Conservation (phyloP, 768 basidiomycete species). For the Russula sp. region DNA sequence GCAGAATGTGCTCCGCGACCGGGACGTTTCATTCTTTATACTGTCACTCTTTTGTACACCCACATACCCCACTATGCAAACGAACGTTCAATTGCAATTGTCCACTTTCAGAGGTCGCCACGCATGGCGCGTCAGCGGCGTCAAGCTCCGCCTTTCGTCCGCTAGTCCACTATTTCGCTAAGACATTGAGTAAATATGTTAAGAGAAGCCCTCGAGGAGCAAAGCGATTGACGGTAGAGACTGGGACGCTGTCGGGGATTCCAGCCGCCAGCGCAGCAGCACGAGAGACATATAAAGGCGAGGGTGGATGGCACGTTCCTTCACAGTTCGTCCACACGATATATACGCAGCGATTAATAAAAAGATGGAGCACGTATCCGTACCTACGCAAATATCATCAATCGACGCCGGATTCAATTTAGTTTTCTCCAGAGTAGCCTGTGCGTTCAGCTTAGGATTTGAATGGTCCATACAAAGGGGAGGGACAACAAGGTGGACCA, state of each 20-base stretch:
- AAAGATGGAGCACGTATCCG: constrained; percentile 30
- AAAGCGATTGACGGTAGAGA: constrained; percentile 88
- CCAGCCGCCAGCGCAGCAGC: constrained; percentile 88
- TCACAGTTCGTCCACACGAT: constrained; percentile 1
- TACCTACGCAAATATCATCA: constrained; percentile 83
- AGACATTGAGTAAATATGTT: too few species aligned
- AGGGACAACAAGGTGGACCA: not conserved
- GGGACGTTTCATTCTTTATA: too few species aligned
- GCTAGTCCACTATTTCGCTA: too few species aligned
- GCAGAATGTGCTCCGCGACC: too few species aligned
- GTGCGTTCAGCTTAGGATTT: not conserved
- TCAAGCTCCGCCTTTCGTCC: too few species aligned
- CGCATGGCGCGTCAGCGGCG: too few species aligned
- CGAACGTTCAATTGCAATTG: too few species aligned
- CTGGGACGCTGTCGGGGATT: constrained; percentile 81
- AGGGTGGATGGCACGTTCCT: constrained; percentile 84
- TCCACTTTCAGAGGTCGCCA: too few species aligned
- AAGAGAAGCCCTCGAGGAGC: constrained; percentile 91
- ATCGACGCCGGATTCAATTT: constrained; percentile 67
- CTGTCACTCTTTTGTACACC: too few species aligned
- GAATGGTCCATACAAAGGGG: too few species aligned
- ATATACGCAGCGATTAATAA: not conserved
- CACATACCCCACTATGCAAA: too few species aligned
- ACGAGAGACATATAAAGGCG: constrained; percentile 76
- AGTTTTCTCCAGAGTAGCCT: constrained; percentile 68